Conservation (phyloP, 306 rosid species). For the Gastrolobium villosum region DNA sequence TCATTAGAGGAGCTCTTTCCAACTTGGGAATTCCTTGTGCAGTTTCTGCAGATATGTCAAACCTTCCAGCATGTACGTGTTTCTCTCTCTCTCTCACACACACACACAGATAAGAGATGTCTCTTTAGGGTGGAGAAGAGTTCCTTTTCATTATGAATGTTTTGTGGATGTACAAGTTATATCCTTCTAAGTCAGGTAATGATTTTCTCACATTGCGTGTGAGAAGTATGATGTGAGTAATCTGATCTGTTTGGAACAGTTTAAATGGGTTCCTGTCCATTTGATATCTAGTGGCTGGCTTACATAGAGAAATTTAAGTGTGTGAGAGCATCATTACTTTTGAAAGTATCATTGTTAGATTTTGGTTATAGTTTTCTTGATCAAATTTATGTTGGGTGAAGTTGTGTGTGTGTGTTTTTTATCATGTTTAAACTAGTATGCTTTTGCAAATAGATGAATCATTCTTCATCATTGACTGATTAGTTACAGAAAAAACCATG, state of each 20-base stretch:
- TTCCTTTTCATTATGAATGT: slow-evolving; percentile 40
- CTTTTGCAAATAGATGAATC: slow-evolving; percentile 13
- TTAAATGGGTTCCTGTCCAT: slow-evolving; percentile 18
- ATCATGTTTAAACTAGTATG: slow-evolving; percentile 3
- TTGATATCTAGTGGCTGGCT: slow-evolving; percentile 39
- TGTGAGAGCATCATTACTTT: slow-evolving; percentile 26
- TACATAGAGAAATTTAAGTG: slow-evolving; percentile 21
- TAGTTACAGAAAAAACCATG: neutral
- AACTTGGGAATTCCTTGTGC: slow-evolving; percentile 98
- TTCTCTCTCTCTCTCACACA: neutral
- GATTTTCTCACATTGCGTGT: neutral
- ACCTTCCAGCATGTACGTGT: slow-evolving; percentile 90
- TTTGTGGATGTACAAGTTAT: slow-evolving; percentile 31
- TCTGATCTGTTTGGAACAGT: slow-evolving; percentile 15
- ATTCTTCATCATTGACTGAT: slow-evolving; percentile 5
- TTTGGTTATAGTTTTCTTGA: slow-evolving; percentile 25
- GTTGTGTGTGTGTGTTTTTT: neutral
- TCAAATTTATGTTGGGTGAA: slow-evolving; percentile 22
- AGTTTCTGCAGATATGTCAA: slow-evolving; percentile 91
- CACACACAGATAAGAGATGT: neutral
- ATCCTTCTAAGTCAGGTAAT: neutral
- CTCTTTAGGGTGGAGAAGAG: neutral
- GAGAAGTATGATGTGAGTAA: slow-evolving; percentile 32
- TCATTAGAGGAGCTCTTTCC: slow-evolving; percentile 96
- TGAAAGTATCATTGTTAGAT: neutral